phyloP scores from a whole-genome alignment of 2,329 filamentous ascomycete genomes.

The Orbilia blumenaviensis region DNA sequence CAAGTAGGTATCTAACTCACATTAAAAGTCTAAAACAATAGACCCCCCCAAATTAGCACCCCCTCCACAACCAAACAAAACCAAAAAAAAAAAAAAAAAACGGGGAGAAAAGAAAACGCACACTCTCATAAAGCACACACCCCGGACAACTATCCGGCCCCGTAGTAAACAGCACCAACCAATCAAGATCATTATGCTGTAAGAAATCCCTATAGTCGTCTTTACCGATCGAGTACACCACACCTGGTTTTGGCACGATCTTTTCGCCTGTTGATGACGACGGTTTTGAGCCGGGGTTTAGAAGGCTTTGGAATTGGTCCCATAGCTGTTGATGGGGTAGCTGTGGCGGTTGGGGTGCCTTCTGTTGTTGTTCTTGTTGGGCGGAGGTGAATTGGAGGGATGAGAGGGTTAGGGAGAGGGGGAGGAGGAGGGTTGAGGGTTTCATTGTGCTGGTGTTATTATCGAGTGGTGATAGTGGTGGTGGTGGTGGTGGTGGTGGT shows the following conservation, averaged over 20 bases:
- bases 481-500: not conserved
- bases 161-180: slow-evolving; percentile 39
- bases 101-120: not conserved
- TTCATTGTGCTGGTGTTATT: slow-evolving; percentile 16
- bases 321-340: slow-evolving; percentile 16
- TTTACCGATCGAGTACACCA: slow-evolving; percentile 1
- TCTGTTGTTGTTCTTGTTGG: too few relatives aligned
- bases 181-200: slow-evolving; percentile 33
- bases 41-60: not conserved
- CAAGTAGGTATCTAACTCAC: slow-evolving; percentile 17
- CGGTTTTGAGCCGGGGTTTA: not conserved
- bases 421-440: slow-evolving; percentile 25
- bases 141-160: slow-evolving; percentile 40
- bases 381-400: too few relatives aligned
- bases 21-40: slow-evolving; percentile 37
- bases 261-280: not conserved
- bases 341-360: too few relatives aligned
- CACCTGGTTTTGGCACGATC: not conserved
- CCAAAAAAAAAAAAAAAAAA: not conserved
- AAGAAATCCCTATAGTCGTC: slow-evolving; percentile 13
- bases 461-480: not conserved
- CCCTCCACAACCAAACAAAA: not conserved
- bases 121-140: slow-evolving; percentile 32
- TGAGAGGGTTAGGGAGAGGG: not conserved
- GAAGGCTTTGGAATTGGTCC: slow-evolving; percentile 8